Percentiles rank a stretch among this genome's conserved stretches.
phyloP scores from a whole-genome alignment of 2,329 filamentous ascomycete genomes.

The Stagonosporopsis chrysanthemi region DNA sequence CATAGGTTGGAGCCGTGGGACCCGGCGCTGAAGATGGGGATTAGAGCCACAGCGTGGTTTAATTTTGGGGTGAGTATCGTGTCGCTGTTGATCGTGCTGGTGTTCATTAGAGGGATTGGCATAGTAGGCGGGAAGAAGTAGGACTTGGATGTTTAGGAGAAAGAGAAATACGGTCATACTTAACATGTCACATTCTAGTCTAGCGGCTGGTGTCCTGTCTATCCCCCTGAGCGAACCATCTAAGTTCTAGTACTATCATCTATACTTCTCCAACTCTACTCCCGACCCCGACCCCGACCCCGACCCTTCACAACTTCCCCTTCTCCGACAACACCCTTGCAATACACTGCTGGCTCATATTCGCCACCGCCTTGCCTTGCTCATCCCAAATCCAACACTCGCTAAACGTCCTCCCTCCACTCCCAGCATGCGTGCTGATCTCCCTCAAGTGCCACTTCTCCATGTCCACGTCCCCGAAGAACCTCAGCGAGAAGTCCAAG shows the following conservation, averaged over 20 bases:
- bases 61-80: conserved; percentile 48
- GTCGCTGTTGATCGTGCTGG: conserved; percentile 44
- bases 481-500: conserved; percentile 60
- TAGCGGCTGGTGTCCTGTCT: neutral
- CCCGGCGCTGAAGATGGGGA: conserved; percentile 46
- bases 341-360: conserved; percentile 59
- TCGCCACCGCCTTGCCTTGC: conserved; percentile 55
- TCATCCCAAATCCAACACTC: conserved; percentile 58
- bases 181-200: neutral
- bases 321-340: conserved; percentile 29
- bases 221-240: neutral
- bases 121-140: conserved; percentile 24
- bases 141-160: neutral
- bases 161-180: neutral
- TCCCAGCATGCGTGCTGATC: conserved; percentile 49
- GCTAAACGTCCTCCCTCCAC: conserved; percentile 54
- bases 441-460: conserved; percentile 56
- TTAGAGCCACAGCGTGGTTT: conserved; percentile 52
- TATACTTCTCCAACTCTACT: neutral
- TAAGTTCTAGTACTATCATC: neutral
- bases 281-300: too few relatives aligned
- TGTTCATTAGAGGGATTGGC: conserved; percentile 36
- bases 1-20: conserved; percentile 31
- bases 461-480: conserved; percentile 53
- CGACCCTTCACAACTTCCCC: conserved; percentile 29